phyloP scores from a whole-genome alignment of 1,139 yeast species.

The Yamadazyma songkhlaensis region DNA sequence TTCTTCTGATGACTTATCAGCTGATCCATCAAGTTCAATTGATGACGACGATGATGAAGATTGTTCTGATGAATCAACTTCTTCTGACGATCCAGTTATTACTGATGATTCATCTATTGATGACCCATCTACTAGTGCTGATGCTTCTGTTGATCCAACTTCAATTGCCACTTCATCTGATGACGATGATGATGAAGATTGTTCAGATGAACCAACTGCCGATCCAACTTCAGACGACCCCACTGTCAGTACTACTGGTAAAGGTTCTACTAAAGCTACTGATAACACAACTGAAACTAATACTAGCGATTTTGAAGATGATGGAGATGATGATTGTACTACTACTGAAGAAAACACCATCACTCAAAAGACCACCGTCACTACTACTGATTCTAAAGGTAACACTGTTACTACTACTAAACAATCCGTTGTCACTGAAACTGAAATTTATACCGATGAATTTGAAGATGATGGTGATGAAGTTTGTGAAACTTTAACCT shows the following conservation, averaged over 20 bases:
- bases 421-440: slow-evolving; percentile 2
- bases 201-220: slow-evolving; percentile 10
- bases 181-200: slow-evolving; percentile 14
- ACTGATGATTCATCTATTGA: neutral
- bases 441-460: slow-evolving; percentile 5
- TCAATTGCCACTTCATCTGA: slow-evolving; percentile 2
- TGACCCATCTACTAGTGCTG: neutral
- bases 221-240: neutral
- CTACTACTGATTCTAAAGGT: slow-evolving; percentile 9
- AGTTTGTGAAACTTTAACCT: slow-evolving; percentile 1
- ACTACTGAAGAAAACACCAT: slow-evolving; percentile 4
- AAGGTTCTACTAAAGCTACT: slow-evolving; percentile 4
- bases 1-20: no score
- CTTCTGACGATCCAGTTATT: no score
- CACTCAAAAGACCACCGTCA: neutral
- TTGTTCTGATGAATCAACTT: slow-evolving; percentile 1
- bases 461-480: slow-evolving; percentile 9
- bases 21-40: neutral
- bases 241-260: neutral
- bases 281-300: slow-evolving; percentile 9
- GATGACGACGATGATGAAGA: slow-evolving; percentile 11
- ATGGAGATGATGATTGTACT: slow-evolving; percentile 11
- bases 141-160: neutral
- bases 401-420: slow-evolving; percentile 12
- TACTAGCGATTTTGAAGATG: slow-evolving; percentile 8